These are phyloP conservation scores for Chlorella sorokiniana DNA, from an alignment of 139 green algal species.

Conservation along the genomic window DNA sequence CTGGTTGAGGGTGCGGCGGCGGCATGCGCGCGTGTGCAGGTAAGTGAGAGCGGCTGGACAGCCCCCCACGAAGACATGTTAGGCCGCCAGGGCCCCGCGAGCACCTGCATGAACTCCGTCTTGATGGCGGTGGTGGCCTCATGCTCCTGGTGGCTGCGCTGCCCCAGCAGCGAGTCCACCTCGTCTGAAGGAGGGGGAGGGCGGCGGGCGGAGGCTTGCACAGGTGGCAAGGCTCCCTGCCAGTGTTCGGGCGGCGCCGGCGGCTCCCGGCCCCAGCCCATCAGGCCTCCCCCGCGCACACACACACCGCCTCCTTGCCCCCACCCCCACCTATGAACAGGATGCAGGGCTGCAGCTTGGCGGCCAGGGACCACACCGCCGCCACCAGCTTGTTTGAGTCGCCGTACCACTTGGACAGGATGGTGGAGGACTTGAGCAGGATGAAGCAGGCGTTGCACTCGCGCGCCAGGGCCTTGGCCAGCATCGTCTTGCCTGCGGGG, in stretches of 20 bases:
- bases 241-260: neutral
- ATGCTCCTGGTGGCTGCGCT: constrained; percentile 80
- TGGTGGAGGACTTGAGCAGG: constrained; percentile 80
- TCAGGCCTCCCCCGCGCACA: neutral
- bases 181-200: constrained; percentile 70
- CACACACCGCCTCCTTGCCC: neutral
- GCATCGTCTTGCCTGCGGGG: constrained; percentile 86
- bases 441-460: constrained; percentile 93
- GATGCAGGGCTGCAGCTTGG: constrained; percentile 91
- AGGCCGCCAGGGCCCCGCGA: no score
- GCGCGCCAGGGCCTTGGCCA: constrained; percentile 92
- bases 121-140: constrained; percentile 87
- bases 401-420: constrained; percentile 97
- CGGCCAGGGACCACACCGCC: constrained; percentile 86
- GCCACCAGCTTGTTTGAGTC: constrained; percentile 90
- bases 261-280: neutral
- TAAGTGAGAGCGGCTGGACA: no score
- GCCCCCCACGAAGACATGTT: no score
- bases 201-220: neutral
- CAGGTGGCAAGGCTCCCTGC: neutral
- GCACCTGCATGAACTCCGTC: constrained; percentile 96
- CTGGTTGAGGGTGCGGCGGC: no score
- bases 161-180: constrained; percentile 91
- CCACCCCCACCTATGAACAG: constrained; percentile 89
- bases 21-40: no score